These are phyloP conservation scores for Pulveroboletus frians DNA, from an alignment of 768 basidiomycete genomes.

Conservation along the genomic window DNA sequence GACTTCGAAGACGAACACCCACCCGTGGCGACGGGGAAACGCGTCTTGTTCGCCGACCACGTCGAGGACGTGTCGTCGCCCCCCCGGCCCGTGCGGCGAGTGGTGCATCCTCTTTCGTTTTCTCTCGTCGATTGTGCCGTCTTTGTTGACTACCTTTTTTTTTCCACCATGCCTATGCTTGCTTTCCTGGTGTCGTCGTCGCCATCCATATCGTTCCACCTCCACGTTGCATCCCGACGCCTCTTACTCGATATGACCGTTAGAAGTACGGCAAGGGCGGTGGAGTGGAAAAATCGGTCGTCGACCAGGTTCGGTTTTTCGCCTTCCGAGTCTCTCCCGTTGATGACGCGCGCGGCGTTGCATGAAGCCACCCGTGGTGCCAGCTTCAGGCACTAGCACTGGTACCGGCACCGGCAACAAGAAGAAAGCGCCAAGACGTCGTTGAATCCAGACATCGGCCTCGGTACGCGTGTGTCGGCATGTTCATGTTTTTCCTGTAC, in stretches of 20 bases:
- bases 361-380: neutral
- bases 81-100: slow-evolving; percentile 25
- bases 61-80: slow-evolving; percentile 14
- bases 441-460: slow-evolving; percentile 5
- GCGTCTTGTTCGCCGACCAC: slow-evolving; percentile 21
- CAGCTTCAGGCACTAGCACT: neutral
- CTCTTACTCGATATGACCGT: too few species aligned
- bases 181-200: neutral
- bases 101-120: slow-evolving; percentile 12
- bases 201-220: too few species aligned
- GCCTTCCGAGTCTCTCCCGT: neutral
- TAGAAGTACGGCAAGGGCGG: slow-evolving; percentile 24
- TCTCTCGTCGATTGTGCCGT: neutral
- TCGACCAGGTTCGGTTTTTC: slow-evolving; percentile 22
- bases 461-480: neutral
- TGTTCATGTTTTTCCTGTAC: too few species aligned
- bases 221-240: too few species aligned
- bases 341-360: neutral
- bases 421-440: slow-evolving; percentile 24
- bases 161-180: neutral
- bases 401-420: slow-evolving; percentile 5
- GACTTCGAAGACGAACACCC: slow-evolving; percentile 18
- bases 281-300: slow-evolving; percentile 10
- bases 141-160: neutral
- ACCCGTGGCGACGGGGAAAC: slow-evolving; percentile 20